Evolutionary conservation across 495 filamentous ascomycete species (phyloP).

Genomic region (Penicillium ochrochloron): DNA sequence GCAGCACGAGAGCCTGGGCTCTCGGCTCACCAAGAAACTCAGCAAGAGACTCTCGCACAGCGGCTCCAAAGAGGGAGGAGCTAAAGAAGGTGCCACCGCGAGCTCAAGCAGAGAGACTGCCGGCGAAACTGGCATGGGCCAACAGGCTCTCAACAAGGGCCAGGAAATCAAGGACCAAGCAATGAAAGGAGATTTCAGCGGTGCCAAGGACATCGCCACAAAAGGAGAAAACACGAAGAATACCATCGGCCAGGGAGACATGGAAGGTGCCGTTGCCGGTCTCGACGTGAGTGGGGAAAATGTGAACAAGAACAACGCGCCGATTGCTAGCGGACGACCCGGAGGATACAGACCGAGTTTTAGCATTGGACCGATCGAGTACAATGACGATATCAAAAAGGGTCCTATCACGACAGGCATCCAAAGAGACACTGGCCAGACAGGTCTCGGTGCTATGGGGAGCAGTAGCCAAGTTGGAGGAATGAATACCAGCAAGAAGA

Average conservation of each 20-base stretch:
- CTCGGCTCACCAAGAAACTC: constrained; percentile 25
- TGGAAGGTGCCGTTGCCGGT: constrained; percentile 8
- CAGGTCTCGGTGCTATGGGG: constrained; percentile 2
- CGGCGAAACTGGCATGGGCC: constrained; percentile 17
- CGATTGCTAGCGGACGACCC: constrained; percentile 16
- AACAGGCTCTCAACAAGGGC: constrained; percentile 20
- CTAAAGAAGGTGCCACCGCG: constrained; percentile 9
- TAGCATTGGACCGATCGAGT: constrained; percentile 13
- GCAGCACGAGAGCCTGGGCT: constrained; percentile 23
- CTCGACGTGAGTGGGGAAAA: constrained; percentile 15
- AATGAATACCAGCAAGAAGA: not conserved
- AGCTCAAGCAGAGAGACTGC: constrained; percentile 14
- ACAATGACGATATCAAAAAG: constrained; percentile 32
- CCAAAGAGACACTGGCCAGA: constrained; percentile 20
- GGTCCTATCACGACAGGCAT: constrained; percentile 26
- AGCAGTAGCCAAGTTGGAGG: constrained; percentile 10
- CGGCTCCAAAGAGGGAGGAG: constrained; percentile 18
- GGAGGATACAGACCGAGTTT: constrained; percentile 17
- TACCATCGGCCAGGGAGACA: constrained; percentile 9
- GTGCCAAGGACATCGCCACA: constrained; percentile 16
- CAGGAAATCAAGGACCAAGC: constrained; percentile 17
- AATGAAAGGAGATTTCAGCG: constrained; percentile 22
- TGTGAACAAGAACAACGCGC: constrained; percentile 12
- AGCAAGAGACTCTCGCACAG: constrained; percentile 27
- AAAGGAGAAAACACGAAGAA: constrained; percentile 22